These are phyloP conservation scores for Fusarium decemcellulare DNA, from an alignment of 2,329 filamentous ascomycete genomes.

Conservation along the genomic window DNA sequence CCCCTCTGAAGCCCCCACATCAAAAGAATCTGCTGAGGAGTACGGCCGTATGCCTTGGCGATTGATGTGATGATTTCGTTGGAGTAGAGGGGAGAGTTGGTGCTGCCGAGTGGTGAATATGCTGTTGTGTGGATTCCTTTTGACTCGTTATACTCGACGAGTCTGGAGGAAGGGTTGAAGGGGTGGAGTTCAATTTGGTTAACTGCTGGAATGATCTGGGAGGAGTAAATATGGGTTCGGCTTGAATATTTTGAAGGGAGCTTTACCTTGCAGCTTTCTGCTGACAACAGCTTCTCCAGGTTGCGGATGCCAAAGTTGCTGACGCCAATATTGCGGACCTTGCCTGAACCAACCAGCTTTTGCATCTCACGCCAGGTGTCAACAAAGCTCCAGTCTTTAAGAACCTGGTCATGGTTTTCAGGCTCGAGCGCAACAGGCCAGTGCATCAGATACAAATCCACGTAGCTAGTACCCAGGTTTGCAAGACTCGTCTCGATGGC, in stretches of 20 bases:
- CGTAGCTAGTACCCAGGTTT: slow-evolving; percentile 63
- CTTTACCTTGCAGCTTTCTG: slow-evolving; percentile 7
- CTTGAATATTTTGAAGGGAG: background rate
- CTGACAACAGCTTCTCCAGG: slow-evolving; percentile 54
- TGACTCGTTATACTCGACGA: background rate
- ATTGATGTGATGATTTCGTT: background rate
- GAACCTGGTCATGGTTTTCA: background rate
- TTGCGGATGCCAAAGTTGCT: slow-evolving; percentile 63
- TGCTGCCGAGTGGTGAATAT: slow-evolving; percentile 14
- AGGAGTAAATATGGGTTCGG: no score
- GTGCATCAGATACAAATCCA: slow-evolving; percentile 66
- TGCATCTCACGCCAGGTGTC: slow-evolving; percentile 69
- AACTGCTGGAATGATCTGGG: slow-evolving; percentile 68
- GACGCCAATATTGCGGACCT: slow-evolving; percentile 62
- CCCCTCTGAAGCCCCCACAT: slow-evolving; percentile 14
- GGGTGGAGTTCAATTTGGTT: slow-evolving; percentile 81
- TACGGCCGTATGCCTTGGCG: background rate
- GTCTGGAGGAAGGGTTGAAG: slow-evolving; percentile 46
- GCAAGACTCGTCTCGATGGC: slow-evolving; percentile 61
- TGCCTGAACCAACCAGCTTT: slow-evolving; percentile 53
- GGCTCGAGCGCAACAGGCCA: slow-evolving; percentile 60
- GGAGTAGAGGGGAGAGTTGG: slow-evolving; percentile 7
- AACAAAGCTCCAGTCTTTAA: slow-evolving; percentile 49
- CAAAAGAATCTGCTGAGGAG: slow-evolving; percentile 6
- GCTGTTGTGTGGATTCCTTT: slow-evolving; percentile 11